Evolutionary conservation across 208 protist genomes (phyloP), one percentile per base, ranked within the genome.

Genomic region (Acanthamoeba sp.): DNA sequence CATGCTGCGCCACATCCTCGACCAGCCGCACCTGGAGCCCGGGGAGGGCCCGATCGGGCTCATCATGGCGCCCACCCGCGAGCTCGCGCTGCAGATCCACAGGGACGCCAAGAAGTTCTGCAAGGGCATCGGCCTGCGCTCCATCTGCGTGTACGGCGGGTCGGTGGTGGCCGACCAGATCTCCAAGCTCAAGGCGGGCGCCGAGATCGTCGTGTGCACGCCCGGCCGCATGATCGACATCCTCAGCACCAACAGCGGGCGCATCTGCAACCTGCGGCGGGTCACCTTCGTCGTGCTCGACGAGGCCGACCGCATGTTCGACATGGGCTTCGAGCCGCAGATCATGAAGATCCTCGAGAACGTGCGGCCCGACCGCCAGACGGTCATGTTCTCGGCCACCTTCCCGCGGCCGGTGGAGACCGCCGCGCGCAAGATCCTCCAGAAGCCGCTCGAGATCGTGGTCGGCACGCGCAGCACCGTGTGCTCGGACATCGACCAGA

Each of bases 1-100:
- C 32, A 95, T 98, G 34, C 93, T 98, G 36, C 32, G 94, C 32
- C 97, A 97, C 45, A 96, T 99, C 22, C 5, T 96, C 27, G 98
- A 96, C 32, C 98, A 98, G 93, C 52, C 97, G 1, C 14, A 18
- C 32, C 45, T 42, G 10, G 32, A 95, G 34, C 45, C 78, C 10
- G 97, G 97, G 27, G 97, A 98, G 10, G 97, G 98, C 14, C 98
- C 98, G 52, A 97, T 98, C 64, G 98, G 76, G 7, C n/a, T 99
- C n/a, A 95, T 98, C 32, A 66, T 99, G 45, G 95, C 97, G 6
- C 98, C 98, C 5, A 99, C 98, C 0, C 96, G 98, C 36, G 98
- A 99, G 89, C 94, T 99, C 0, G 98, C 98, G 0, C 9, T 96
- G 6, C 98, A 99, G 89, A 98, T 98, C 59, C 96, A 96, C 78